Evolutionary conservation across 345 rosid genomes (phyloP).

Genomic region (Salix udensis): DNA sequence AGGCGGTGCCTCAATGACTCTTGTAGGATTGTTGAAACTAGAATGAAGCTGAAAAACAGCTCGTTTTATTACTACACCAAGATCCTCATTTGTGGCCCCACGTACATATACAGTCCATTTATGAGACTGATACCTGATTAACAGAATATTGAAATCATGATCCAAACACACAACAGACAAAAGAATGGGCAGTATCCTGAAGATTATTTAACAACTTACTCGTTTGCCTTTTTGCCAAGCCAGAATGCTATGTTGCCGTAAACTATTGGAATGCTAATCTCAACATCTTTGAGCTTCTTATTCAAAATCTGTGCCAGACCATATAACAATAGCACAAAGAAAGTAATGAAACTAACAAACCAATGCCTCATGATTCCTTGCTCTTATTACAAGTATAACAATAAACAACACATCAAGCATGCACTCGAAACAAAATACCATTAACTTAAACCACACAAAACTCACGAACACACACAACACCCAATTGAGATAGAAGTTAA

Average conservation of each 20-base stretch:
- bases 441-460: neutral
- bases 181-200: neutral
- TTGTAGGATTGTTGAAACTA: constrained; percentile 32
- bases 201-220: constrained; percentile 39
- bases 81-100: constrained; percentile 33
- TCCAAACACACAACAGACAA: neutral
- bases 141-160: constrained; percentile 4
- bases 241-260: constrained; percentile 70
- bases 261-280: constrained; percentile 68
- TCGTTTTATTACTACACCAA: constrained; percentile 26
- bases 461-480: neutral
- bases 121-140: constrained; percentile 32
- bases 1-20: constrained; percentile 30
- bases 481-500: neutral
- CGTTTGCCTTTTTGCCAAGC: constrained; percentile 84
- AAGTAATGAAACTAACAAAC: neutral
- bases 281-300: constrained; percentile 68
- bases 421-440: neutral
- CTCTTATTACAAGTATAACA: neutral
- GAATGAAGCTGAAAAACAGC: constrained; percentile 36
- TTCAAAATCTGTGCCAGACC: constrained; percentile 32
- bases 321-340: neutral
- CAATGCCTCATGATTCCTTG: neutral
- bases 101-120: constrained; percentile 34
- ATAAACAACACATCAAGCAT: neutral